Conservation (phyloP, 805 yeast species). For the Candida sakaeoensis region DNA sequence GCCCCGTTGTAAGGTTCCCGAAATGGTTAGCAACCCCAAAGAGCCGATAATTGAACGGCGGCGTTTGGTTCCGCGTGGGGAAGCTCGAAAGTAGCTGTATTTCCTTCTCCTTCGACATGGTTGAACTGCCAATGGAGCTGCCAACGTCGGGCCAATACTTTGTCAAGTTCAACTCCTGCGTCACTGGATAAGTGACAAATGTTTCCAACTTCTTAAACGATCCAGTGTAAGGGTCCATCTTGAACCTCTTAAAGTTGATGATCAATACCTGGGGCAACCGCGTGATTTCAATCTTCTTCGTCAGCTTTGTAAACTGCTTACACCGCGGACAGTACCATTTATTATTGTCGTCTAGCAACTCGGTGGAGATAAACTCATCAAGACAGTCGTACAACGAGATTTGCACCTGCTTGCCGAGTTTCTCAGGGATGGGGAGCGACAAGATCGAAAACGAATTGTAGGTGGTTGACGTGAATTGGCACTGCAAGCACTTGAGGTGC, state of each 20-base stretch:
- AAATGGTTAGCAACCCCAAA: constrained; percentile 82
- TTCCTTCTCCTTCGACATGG: constrained; percentile 40
- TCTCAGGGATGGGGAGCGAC: constrained; percentile 72
- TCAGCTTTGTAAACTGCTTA: constrained; percentile 55
- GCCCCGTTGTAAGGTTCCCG: constrained; percentile 83
- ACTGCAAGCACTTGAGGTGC: constrained; percentile 67
- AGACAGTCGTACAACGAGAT: constrained; percentile 60
- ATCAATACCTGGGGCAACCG: constrained; percentile 75
- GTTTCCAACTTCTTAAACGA: constrained; percentile 57
- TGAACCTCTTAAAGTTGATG: constrained; percentile 83
- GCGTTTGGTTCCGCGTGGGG: constrained; percentile 64
- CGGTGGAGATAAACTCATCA: constrained; percentile 71
- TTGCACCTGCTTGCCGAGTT: constrained; percentile 20
- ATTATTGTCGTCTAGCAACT: constrained; percentile 70
- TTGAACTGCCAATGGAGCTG: constrained; percentile 16
- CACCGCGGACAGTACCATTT: constrained; percentile 85
- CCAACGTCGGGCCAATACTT: constrained; percentile 66
- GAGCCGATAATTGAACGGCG: constrained; percentile 76
- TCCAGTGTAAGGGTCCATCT: constrained; percentile 38
- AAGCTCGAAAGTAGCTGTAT: constrained; percentile 45
- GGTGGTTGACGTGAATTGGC: constrained; percentile 78
- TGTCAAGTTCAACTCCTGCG: constrained; percentile 54
- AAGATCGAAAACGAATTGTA: constrained; percentile 78
- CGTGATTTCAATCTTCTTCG: constrained; percentile 69
- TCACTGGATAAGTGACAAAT: constrained; percentile 64